Percentiles rank a stretch among this genome's conserved stretches.
phyloP scores from a whole-genome alignment of 441 rosid species.

The Syzygium syzygioides region DNA sequence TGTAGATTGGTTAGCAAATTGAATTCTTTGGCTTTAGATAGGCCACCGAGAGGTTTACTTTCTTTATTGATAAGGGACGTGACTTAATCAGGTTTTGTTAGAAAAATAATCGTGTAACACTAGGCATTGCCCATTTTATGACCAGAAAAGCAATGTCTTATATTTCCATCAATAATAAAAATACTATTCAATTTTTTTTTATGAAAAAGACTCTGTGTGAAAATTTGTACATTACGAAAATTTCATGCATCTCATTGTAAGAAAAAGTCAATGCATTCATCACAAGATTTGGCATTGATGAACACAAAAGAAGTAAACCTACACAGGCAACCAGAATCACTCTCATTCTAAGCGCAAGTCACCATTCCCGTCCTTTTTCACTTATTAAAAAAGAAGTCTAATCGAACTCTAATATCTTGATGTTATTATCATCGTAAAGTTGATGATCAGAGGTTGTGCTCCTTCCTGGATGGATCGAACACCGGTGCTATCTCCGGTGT shows the following conservation, averaged over 20 bases:
- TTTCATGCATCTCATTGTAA: neutral
- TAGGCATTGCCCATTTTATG: neutral
- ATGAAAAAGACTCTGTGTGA: neutral
- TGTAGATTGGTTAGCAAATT: neutral
- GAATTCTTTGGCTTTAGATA: neutral
- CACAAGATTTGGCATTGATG: neutral
- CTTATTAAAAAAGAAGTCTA: neutral
- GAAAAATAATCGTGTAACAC: neutral
- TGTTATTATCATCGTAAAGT: no score
- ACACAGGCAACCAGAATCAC: neutral
- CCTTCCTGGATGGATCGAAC: no score
- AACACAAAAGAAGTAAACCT: neutral
- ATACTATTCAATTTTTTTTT: neutral
- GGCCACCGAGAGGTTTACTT: neutral
- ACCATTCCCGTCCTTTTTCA: neutral
- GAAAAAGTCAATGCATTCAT: neutral
- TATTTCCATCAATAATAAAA: neutral
- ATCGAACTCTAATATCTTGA: neutral
- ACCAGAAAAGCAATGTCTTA: neutral
- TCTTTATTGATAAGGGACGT: neutral
- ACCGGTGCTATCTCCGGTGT: neutral
- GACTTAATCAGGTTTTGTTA: rapidly evolving
- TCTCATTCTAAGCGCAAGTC: neutral
- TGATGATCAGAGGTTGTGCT: no score
- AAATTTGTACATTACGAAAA: neutral